Percentiles rank a stretch among this genome's conserved stretches.
These are phyloP conservation scores for Phytophthora meadii DNA, from an alignment of 352 stramenopile species.

Conservation along the genomic window DNA sequence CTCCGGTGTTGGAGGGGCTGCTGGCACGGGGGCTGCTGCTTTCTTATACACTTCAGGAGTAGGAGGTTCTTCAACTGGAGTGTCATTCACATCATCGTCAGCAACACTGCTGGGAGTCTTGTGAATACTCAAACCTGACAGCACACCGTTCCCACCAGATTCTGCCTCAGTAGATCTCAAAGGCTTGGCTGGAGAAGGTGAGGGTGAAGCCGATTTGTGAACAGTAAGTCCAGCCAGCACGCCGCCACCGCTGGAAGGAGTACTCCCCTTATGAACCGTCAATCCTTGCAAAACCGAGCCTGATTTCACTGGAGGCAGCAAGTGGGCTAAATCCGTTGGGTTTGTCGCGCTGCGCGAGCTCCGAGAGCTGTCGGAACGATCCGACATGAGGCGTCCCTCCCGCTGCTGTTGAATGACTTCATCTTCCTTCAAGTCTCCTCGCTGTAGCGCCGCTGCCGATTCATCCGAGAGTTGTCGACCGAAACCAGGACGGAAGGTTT, in stretches of 20 bases:
- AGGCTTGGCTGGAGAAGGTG: slow-evolving; percentile 38
- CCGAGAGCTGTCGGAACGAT: slow-evolving; percentile 37
- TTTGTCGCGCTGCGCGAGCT: slow-evolving; percentile 41
- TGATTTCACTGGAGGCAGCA: slow-evolving; percentile 62
- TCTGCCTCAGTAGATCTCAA: slow-evolving; percentile 23
- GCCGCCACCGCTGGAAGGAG: slow-evolving; percentile 31
- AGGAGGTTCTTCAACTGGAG: slow-evolving; percentile 16
- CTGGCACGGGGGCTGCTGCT: slow-evolving; percentile 25
- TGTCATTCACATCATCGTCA: slow-evolving; percentile 25
- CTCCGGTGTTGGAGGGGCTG: slow-evolving; percentile 57
- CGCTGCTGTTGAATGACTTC: slow-evolving; percentile 62
- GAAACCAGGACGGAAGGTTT: slow-evolving; percentile 86
- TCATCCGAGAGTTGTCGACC: slow-evolving; percentile 87
- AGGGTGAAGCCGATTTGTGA: slow-evolving; percentile 49
- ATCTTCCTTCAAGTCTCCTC: slow-evolving; percentile 78
- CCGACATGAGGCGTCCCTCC: slow-evolving; percentile 33
- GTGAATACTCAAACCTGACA: slow-evolving; percentile 63
- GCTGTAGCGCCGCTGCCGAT: slow-evolving; percentile 75
- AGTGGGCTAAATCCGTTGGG: slow-evolving; percentile 71
- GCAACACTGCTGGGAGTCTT: slow-evolving; percentile 25
- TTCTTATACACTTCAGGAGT: slow-evolving; percentile 37
- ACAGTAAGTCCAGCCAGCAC: slow-evolving; percentile 78
- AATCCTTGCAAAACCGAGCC: slow-evolving; percentile 71
- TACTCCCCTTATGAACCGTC: slow-evolving; percentile 55
- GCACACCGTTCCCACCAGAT: slow-evolving; percentile 40